These are phyloP conservation scores for Oryza punctata DNA, from an alignment of 176 grass and related monocot species.

Conservation along the genomic window DNA sequence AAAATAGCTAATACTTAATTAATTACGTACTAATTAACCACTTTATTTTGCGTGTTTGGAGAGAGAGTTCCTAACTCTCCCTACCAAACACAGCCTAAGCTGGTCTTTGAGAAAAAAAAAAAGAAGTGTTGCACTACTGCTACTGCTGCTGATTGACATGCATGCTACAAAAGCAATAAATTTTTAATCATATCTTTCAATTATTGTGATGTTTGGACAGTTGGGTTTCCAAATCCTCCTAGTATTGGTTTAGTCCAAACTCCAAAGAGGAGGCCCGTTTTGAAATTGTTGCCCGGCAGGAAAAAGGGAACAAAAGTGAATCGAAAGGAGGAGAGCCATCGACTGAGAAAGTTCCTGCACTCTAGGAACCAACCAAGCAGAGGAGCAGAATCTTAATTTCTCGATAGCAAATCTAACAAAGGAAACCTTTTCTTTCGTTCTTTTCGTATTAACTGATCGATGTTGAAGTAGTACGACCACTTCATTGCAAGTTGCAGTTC, in stretches of 20 bases:
- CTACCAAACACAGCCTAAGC: too few species aligned
- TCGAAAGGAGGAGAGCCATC: neutral
- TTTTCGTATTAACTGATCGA: conserved; percentile 8
- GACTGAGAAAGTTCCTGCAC: conserved; percentile 19
- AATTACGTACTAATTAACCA: too few species aligned
- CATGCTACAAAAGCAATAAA: neutral
- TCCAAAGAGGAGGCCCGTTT: neutral
- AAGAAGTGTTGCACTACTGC: too few species aligned
- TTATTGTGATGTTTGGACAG: neutral
- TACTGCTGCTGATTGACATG: neutral
- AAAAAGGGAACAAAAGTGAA: neutral
- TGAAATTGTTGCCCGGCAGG: neutral
- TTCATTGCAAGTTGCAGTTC: neutral
- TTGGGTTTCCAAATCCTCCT: neutral
- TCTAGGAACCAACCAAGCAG: conserved; percentile 43
- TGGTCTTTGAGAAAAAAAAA: too few species aligned
- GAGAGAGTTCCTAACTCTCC: too few species aligned
- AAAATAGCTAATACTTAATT: too few species aligned
- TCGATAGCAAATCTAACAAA: neutral
- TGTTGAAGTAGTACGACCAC: neutral
- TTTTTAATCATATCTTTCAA: neutral
- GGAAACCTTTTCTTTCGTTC: neutral
- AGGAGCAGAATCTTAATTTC: neutral
- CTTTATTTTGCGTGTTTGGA: too few species aligned
- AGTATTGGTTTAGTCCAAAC: neutral